phyloP scores from a whole-genome alignment of 192 early-diverging fungal species.

The Coemansia sp. region DNA sequence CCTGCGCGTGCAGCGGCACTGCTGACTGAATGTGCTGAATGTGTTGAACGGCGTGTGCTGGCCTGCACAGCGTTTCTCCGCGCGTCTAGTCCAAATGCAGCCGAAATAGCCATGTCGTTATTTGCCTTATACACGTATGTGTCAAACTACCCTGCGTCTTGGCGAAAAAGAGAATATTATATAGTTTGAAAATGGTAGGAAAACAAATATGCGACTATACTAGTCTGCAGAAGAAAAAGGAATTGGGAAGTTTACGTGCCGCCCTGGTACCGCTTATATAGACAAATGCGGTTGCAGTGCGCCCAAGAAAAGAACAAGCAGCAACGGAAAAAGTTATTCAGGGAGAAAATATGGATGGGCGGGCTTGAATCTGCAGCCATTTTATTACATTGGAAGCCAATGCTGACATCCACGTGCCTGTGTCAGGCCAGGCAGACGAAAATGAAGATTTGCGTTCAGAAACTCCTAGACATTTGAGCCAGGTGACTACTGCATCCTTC shows the following conservation, averaged over 20 bases:
- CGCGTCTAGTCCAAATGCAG: conserved; percentile 33
- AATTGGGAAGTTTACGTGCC: neutral
- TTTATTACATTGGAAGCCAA: neutral
- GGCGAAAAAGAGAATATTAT: neutral
- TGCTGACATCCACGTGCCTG: conserved; percentile 7
- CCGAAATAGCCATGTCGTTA: conserved; percentile 29
- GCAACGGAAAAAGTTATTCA: neutral
- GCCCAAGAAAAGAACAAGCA: neutral
- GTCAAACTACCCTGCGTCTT: neutral
- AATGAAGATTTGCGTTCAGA: neutral
- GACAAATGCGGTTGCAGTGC: neutral
- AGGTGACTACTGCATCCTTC: conserved; percentile 1
- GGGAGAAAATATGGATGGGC: neutral
- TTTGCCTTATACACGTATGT: neutral
- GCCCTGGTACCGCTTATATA: conserved; percentile 4
- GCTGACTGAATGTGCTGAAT: neutral
- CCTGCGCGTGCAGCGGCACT: neutral
- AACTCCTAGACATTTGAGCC: neutral
- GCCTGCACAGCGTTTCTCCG: neutral
- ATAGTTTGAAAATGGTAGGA: neutral
- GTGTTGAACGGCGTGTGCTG: neutral
- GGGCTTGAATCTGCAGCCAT: neutral
- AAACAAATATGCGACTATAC: conserved; percentile 1
- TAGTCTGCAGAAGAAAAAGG: neutral
- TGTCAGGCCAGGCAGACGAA: conserved; percentile 1